Percentiles rank a stretch among this genome's conserved stretches.
Evolutionary conservation across 805 yeast genomes (phyloP).

Genomic region (Metschnikowia matae): DNA sequence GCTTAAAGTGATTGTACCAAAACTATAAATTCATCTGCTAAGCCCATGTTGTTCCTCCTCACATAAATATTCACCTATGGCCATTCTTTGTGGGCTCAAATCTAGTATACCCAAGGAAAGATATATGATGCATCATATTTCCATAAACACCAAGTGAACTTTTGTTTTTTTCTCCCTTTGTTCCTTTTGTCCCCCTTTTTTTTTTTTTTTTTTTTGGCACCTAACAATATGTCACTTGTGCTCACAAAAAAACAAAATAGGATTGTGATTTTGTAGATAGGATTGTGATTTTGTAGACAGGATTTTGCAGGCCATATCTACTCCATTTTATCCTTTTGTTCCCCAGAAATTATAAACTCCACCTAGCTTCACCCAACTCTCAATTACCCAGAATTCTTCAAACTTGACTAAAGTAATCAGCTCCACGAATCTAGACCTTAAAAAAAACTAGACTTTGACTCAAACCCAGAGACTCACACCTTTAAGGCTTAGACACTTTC

Average conservation of each 20-base stretch:
- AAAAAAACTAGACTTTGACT: no score
- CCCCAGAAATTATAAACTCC: neutral
- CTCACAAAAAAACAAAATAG: neutral
- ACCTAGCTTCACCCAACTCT: neutral
- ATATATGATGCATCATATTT: no score
- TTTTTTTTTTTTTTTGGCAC: neutral
- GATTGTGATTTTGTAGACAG: neutral
- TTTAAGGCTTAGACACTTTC: neutral
- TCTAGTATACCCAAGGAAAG: no score
- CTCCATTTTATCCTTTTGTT: no score
- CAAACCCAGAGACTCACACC: neutral
- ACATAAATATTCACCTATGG: no score
- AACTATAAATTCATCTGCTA: no score
- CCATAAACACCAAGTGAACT: neutral
- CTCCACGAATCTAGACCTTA: neutral
- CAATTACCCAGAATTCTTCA: neutral
- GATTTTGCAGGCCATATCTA: neutral
- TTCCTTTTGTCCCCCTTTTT: neutral
- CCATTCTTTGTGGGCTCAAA: no score
- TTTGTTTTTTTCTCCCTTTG: neutral
- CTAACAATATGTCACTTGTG: neutral
- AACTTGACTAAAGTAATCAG: neutral
- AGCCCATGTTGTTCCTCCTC: no score
- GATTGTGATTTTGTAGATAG: neutral
- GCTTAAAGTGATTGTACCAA: no score